Evolutionary conservation across 2,329 filamentous ascomycete species (phyloP), one percentile per base, ranked within the genome.

Genomic region (Ascochyta lentis): DNA sequence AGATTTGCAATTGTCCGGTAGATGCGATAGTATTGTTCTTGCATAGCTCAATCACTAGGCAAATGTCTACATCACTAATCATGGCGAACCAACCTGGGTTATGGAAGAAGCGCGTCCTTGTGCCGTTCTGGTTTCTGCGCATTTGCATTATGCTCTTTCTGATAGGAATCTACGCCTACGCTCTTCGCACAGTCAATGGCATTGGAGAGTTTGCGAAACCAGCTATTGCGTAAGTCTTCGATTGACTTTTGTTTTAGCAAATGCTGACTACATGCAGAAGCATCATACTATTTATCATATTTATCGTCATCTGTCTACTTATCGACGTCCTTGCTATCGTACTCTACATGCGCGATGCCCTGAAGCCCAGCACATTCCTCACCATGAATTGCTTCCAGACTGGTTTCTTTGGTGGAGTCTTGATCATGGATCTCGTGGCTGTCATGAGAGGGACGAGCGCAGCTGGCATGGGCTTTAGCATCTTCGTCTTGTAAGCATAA

Each of bases 61-160:
- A 52, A 43, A 8, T 4, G 13, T n/a, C 6, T 4, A 4, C 29
- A 40, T 15, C 16, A 24, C 24, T 51, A 55, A 65, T 27, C 44
- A 71, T 71, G 67, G 58, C 64, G 34, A 57, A 58, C 35, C 59
- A 61, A 57, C 53, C 64, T 15, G 60, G 60, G 15, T 24, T 66
- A 10, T 77, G 73, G 73, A 71, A 75, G 61, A 76, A 75, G 66
- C 70, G 74, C 42, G 63, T 77, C 33, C 63, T 77, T 38, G 57
- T 77, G 10, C 74, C 75, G 4, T 70, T 75, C 49, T 77, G 74
- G 75, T 49, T 65, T 3, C 39, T 76, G 22, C 67, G 75, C 13
- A 69, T 74, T 38, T 51, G 65, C 26, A 53, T 73, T 7, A 74
- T 75, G 66, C 7, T 75, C 37, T 63, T 76, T 39, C 60, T 75